These are phyloP conservation scores for Dionaea muscipula DNA, from an alignment of 179 eudicot genomes.

Conservation along the genomic window DNA sequence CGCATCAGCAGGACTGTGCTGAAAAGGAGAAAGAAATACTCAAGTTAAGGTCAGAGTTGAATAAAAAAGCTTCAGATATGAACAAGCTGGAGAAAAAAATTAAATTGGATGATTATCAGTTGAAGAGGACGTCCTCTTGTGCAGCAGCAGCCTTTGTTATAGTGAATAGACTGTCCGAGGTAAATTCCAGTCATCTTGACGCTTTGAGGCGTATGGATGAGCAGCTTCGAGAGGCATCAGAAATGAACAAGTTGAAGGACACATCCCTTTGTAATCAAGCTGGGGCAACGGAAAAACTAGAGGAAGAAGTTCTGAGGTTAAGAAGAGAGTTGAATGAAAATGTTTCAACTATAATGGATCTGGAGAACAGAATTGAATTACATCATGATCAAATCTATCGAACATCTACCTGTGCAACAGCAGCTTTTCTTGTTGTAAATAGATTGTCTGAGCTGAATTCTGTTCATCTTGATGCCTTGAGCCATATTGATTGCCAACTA, in stretches of 20 bases:
- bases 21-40: constrained; percentile 55
- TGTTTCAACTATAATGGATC: constrained; percentile 17
- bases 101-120: constrained; percentile 26
- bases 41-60: constrained; percentile 36
- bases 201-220: constrained; percentile 23
- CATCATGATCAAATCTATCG: constrained; percentile 31
- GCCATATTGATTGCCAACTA: constrained; percentile 22
- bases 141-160: constrained; percentile 61
- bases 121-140: constrained; percentile 31
- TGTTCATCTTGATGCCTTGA: constrained; percentile 20
- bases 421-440: constrained; percentile 52
- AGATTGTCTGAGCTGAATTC: constrained; percentile 47
- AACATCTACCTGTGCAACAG: constrained; percentile 43
- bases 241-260: constrained; percentile 23
- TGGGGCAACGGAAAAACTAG: constrained; percentile 24
- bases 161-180: constrained; percentile 49
- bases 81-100: constrained; percentile 28
- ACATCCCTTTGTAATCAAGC: constrained; percentile 23
- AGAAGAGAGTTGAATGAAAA: constrained; percentile 11
- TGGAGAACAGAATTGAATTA: constrained; percentile 25
- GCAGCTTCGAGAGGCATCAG: constrained; percentile 22
- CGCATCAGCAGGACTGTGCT: constrained; percentile 60
- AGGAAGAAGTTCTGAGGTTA: constrained; percentile 17
- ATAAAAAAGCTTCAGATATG: constrained; percentile 19
- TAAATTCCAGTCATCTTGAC: constrained; percentile 27